A percentile compares a stretch with the other conserved stretches of the same genome.
Conservation (phyloP, 768 basidiomycete species). For the Agaricus sinodeliciosus region DNA sequence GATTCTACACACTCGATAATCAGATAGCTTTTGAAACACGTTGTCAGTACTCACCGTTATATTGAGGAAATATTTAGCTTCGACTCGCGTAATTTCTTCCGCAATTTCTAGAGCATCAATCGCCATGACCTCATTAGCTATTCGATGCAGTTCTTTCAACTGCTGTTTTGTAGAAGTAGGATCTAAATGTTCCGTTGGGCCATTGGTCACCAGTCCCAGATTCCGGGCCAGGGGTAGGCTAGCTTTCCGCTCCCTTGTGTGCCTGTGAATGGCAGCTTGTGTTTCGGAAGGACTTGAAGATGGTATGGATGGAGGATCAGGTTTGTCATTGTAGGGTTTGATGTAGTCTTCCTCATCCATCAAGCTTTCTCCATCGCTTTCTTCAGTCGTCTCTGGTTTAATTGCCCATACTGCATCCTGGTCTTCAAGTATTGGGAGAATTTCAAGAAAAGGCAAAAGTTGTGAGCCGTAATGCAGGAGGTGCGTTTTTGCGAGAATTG, state of each 20-base stretch:
- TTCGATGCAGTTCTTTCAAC: conserved; percentile 53
- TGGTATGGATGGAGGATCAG: conserved; percentile 9
- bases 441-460: conserved; percentile 74
- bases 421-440: conserved; percentile 56
- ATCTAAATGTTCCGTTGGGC: conserved; percentile 27
- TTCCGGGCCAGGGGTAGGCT: conserved; percentile 56
- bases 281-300: not conserved
- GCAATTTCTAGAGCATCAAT: conserved; percentile 67
- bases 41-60: conserved; percentile 54
- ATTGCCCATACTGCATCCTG: conserved; percentile 71
- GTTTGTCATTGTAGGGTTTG: conserved; percentile 20
- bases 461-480: conserved; percentile 82
- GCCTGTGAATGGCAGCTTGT: not conserved
- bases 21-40: conserved; percentile 8
- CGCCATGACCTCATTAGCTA: conserved; percentile 50
- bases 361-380: conserved; percentile 56
- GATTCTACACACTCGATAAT: conserved; percentile 41
- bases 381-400: conserved; percentile 54
- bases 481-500: conserved; percentile 72
- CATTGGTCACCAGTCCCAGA: conserved; percentile 28
- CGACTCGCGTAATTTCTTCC: conserved; percentile 77
- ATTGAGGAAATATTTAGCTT: conserved; percentile 59
- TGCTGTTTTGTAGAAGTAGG: conserved; percentile 43
- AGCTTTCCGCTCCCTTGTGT: conserved; percentile 56
- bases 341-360: conserved; percentile 46